phyloP scores from a whole-genome alignment of 2,329 filamentous ascomycete genomes.

The Aspergillus piperis region DNA sequence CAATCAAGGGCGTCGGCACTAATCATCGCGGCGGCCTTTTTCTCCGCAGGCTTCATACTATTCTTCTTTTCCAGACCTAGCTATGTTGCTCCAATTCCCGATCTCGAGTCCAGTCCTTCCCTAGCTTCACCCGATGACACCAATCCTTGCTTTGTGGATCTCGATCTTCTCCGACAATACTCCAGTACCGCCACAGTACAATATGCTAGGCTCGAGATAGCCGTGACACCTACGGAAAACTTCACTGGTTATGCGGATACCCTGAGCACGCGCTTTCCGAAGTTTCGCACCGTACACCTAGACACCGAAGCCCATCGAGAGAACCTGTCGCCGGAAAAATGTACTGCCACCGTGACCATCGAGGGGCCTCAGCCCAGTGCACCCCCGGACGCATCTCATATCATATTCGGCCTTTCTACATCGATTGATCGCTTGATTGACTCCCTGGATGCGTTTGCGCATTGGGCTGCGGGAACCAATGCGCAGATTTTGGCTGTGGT shows the following conservation, averaged over 20 bases:
- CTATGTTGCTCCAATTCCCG: neutral
- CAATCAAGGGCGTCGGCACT: neutral
- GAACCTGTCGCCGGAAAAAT: conserved; percentile 16
- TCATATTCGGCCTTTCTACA: conserved; percentile 58
- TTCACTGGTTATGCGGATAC: conserved; percentile 20
- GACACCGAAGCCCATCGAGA: conserved; percentile 24
- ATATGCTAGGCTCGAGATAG: conserved; percentile 23
- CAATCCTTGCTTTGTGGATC: conserved; percentile 20
- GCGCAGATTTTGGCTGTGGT: conserved; percentile 53
- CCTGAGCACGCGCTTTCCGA: conserved; percentile 15
- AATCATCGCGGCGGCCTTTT: conserved; percentile 2
- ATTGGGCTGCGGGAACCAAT: conserved; percentile 53
- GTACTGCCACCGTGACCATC: conserved; percentile 19
- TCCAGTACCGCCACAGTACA: conserved; percentile 10
- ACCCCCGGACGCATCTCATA: conserved; percentile 43
- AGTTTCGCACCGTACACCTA: conserved; percentile 19
- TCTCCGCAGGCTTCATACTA: conserved; percentile 6
- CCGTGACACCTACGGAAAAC: conserved; percentile 18
- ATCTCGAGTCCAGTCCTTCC: neutral
- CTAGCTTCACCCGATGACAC: neutral
- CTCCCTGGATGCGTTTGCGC: conserved; percentile 51
- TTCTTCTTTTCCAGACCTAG: conserved; percentile 1
- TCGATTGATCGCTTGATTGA: conserved; percentile 49
- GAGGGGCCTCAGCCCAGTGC: conserved; percentile 17
- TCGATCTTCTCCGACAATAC: conserved; percentile 21